A percentile compares a stretch with the other conserved stretches of the same genome.
Conservation (phyloP, 768 basidiomycete species). For the Rhodotorula kratochvilovae region DNA sequence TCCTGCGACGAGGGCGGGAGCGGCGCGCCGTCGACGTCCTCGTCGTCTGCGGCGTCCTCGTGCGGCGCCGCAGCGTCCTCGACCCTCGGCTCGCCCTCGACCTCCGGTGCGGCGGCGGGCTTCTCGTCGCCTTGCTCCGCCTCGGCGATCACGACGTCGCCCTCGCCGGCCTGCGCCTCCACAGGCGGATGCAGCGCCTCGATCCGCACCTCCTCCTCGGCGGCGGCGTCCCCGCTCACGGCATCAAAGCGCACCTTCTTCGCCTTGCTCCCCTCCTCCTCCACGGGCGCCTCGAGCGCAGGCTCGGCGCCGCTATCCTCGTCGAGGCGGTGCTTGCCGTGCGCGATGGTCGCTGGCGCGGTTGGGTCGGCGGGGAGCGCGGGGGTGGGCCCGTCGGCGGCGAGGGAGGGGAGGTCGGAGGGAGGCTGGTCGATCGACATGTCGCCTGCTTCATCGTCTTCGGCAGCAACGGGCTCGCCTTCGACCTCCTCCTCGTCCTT, state of each 20-base stretch:
- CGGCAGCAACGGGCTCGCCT: not conserved
- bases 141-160: not conserved
- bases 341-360: not conserved
- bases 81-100: conserved; percentile 1
- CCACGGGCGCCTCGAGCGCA: not conserved
- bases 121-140: not conserved
- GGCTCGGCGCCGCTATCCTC: conserved; percentile 12
- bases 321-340: conserved; percentile 27
- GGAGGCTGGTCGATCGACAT: conserved; percentile 30
- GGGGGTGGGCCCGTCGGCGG: conserved; percentile 18
- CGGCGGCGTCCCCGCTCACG: not conserved
- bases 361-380: not conserved
- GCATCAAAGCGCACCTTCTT: conserved; percentile 34
- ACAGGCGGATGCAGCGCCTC: not conserved
- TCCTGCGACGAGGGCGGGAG: not conserved
- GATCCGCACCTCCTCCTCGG: not conserved
- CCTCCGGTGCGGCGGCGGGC: not conserved
- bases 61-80: conserved; percentile 33
- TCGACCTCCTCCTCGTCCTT: conserved; percentile 7
- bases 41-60: not conserved
- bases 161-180: not conserved
- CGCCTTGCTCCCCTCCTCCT: conserved; percentile 16
- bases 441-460: conserved; percentile 18
- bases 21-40: conserved; percentile 2
- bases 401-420: not conserved